Percentiles rank a stretch among this genome's conserved stretches.
Evolutionary conservation across 345 rosid genomes (phyloP).

Genomic region (Kernera saxatilis): DNA sequence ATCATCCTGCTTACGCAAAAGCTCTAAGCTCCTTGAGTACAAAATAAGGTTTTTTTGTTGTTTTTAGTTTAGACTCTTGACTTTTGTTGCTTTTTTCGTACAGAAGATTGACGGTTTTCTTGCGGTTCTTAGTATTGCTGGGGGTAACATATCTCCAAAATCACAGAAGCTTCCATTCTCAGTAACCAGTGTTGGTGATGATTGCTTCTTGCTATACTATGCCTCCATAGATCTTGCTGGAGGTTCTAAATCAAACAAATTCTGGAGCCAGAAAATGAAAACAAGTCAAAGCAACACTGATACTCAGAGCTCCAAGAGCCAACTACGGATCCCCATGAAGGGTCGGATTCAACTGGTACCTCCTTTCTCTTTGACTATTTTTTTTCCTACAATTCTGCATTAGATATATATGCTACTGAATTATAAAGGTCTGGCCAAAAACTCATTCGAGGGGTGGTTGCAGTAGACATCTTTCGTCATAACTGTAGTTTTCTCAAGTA

Average conservation of each 20-base stretch:
- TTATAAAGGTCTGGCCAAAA: background rate
- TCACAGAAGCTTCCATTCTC: slow-evolving; percentile 91
- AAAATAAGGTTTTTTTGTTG: background rate
- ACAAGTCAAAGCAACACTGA: slow-evolving; percentile 50
- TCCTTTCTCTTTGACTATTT: slow-evolving; percentile 9
- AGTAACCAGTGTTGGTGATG: slow-evolving; percentile 86
- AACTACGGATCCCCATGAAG: slow-evolving; percentile 78
- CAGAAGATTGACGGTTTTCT: slow-evolving; percentile 89
- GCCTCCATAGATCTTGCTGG: slow-evolving; percentile 79
- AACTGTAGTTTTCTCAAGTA: background rate
- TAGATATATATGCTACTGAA: background rate
- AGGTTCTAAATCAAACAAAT: slow-evolving; percentile 47
- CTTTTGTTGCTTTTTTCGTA: slow-evolving; percentile 14
- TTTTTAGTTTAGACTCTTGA: background rate
- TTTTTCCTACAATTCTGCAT: background rate
- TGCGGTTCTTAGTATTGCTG: slow-evolving; percentile 88
- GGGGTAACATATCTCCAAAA: slow-evolving; percentile 81
- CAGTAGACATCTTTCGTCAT: background rate
- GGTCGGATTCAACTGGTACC: slow-evolving; percentile 91
- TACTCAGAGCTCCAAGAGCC: slow-evolving; percentile 56
- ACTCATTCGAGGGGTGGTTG: background rate
- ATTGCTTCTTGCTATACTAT: slow-evolving; percentile 66
- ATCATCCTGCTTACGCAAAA: background rate
- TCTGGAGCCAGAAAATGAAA: slow-evolving; percentile 50
- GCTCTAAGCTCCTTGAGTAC: background rate